Evolutionary conservation across 2,329 filamentous ascomycete genomes (phyloP), one percentile per base, ranked within the genome.

Genomic region (Microdochium trichocladiopsis): DNA sequence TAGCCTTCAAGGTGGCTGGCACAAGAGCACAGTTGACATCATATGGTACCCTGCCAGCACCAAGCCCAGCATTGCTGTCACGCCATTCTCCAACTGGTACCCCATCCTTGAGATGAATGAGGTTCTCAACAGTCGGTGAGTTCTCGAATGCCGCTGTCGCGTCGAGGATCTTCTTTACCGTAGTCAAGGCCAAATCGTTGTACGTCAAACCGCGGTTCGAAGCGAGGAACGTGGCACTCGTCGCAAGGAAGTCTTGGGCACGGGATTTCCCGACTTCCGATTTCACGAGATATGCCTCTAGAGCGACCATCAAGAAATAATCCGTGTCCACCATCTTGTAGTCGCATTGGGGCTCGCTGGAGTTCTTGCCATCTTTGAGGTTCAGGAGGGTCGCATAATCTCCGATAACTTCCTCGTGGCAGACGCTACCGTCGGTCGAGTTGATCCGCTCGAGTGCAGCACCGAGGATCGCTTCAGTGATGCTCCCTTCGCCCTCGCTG

Each of bases 311-410:
- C 0, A 86, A 71, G 54, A 74, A 82, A 57, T 78, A 86, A 56
- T 86, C 82, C 0, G 82, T 80, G 55, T 86, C 83, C 25, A 87
- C 69, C 78, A 84, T 84, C 21, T 76, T 77, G 58, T 84, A 84
- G 47, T 77, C 75, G 56, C 79, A 86, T 0, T 69, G 66, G 0
- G 80, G 76, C 2, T 73, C 75, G 0, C 73, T 79, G 11, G 76
- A 80, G 1, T 67, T 66, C 4, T 81, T 69, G 37, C 78, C 78
- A 2, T 78, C 69, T 52, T 82, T 72, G 9, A 72, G 51, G 55
- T 86, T 83, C 1, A 82, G 64, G 58, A 72, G 84, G 0, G 82
- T 84, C 0, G 82, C 80, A 59, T 86, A 86, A 60, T 86, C 84
- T 4, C 75, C 82, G 56, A 86, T 80, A 0, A 79, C 82, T 60